Conservation (phyloP, 106 monocot species). For the Allium sativum region DNA sequence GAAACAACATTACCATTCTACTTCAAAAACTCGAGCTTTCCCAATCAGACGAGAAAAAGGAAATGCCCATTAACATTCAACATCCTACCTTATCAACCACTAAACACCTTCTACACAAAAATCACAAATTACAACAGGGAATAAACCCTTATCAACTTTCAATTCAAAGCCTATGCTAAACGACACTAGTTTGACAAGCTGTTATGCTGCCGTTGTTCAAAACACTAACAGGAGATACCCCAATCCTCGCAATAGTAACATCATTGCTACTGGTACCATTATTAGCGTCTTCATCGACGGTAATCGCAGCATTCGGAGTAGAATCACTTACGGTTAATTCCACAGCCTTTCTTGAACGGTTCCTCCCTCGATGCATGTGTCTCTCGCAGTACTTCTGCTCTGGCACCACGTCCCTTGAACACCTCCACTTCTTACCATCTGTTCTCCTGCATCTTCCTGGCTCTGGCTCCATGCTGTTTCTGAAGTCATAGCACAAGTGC, state of each 20-base stretch:
- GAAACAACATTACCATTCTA: no score
- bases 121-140: background rate
- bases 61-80: no score
- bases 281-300: background rate
- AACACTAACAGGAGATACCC: slow-evolving; percentile 1
- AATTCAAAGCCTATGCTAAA: background rate
- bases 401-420: slow-evolving; percentile 53
- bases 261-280: background rate
- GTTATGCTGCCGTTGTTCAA: background rate
- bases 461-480: slow-evolving; percentile 70
- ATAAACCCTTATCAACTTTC: background rate
- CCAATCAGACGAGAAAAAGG: no score
- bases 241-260: background rate
- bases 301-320: background rate
- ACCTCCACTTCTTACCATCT: slow-evolving; percentile 82
- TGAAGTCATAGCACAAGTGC: slow-evolving; percentile 46
- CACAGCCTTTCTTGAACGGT: slow-evolving; percentile 89
- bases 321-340: slow-evolving; percentile 16
- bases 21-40: no score
- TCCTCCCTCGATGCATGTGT: slow-evolving; percentile 74
- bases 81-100: no score
- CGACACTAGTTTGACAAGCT: slow-evolving; percentile 3
- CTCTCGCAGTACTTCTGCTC: slow-evolving; percentile 87
- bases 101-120: background rate
- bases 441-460: slow-evolving; percentile 73